Evolutionary conservation across 768 basidiomycete species (phyloP), one percentile per base, ranked within the genome.

Genomic region (Panus rudis): DNA sequence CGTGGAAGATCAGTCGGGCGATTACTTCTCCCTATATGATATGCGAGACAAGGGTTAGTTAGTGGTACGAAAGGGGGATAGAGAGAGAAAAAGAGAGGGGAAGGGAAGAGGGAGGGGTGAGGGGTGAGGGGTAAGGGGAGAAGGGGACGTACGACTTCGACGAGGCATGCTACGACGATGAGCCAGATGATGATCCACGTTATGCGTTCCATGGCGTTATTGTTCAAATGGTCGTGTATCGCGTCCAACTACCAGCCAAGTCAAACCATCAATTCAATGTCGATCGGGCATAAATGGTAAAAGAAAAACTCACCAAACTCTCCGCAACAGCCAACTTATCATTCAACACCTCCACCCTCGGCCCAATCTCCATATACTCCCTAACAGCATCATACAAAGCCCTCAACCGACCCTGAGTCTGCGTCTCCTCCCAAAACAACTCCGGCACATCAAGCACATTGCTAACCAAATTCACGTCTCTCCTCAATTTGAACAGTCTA

Each of bases 371-470:
- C 75, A 96, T 90, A 57, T 97, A 97, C 52, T 92, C 92, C 44
- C 91, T 70, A 37, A 93, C 91, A 0, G 92, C 91, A 52, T 92
- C 89, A 57, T 97, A 97, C 26, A 97, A 63, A 22, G 80, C 84
- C 54, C 86, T 85, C 52, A 94, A 65, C n/a, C n/a, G n/a, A n/a
- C n/a, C n/a, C 51, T 85, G 92, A 10, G 91, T 92, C 23, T 51
- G 49, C 2, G 45, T 46, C 58, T 94, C 92, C 40, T 80, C 83
- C 93, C 92, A 96, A 62, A 97, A 97, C 35, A 97, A 64, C 57
- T 92, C 91, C 1, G 92, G 92, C 4, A 90, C 84, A 56, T 97
- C 93, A 2, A 97, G 73, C 23, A 97, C 90, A 55, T 93, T 94
- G 19, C 85, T 88, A 8, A 92, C 89, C 1, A 97, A 68, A 54